Evolutionary conservation across 2,329 filamentous ascomycete species (phyloP).

Genomic region (Ceratocystis eucalypticola): DNA sequence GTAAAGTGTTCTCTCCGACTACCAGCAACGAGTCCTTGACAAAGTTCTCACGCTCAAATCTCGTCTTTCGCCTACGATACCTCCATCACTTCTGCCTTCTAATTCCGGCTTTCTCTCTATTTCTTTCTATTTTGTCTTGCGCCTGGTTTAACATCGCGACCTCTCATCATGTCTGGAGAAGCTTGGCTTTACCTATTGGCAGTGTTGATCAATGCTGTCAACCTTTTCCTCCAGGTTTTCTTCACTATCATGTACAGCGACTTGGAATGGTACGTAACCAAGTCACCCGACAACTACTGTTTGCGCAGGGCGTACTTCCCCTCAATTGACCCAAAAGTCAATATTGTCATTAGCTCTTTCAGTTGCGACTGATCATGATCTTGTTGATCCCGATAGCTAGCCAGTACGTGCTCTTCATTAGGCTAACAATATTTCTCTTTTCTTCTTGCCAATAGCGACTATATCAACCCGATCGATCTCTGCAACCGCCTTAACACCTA

Average conservation of each 20-base stretch:
- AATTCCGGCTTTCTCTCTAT: conserved; percentile 4
- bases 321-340: background rate
- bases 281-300: background rate
- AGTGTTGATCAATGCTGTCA: conserved; percentile 99
- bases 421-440: background rate
- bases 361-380: background rate
- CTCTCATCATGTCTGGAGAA: conserved; percentile 69
- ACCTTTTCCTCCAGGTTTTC: conserved; percentile 98
- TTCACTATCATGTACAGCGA: conserved; percentile 99
- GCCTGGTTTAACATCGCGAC: background rate
- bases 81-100: background rate
- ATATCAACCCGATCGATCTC: conserved; percentile 99
- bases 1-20: conserved; percentile 11
- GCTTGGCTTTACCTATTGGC: conserved; percentile 96
- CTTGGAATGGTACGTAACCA: conserved; percentile 77
- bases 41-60: conserved; percentile 8
- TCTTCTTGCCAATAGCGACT: conserved; percentile 52
- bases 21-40: background rate
- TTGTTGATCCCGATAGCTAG: background rate
- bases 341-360: background rate
- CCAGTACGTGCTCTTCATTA: background rate
- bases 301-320: background rate
- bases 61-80: background rate
- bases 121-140: background rate
- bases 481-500: conserved; percentile 99